Evolutionary conservation across 768 basidiomycete genomes (phyloP).

Genomic region (Rhodotorula sphaerocarpa): DNA sequence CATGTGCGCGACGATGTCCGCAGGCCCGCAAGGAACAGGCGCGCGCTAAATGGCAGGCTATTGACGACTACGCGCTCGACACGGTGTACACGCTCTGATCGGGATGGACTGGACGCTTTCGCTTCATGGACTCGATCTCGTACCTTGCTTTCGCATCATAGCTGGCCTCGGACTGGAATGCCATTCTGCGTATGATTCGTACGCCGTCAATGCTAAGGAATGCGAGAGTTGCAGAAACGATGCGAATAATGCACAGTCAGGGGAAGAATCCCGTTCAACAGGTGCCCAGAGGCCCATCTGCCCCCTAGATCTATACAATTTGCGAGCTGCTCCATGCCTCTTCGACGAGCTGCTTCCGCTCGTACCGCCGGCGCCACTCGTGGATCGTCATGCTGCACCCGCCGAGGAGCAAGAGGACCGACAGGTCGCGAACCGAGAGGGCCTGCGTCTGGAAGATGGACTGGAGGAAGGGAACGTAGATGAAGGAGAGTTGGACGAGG

Average conservation of each 20-base stretch:
- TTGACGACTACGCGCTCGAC: conserved; percentile 16
- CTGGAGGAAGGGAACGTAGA: conserved; percentile 88
- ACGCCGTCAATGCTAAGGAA: no score
- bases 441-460: conserved; percentile 87
- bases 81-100: conserved; percentile 3
- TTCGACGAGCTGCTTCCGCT: conserved; percentile 15
- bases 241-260: no score
- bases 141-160: no score
- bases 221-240: no score
- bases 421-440: conserved; percentile 59
- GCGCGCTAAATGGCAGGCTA: conserved; percentile 12
- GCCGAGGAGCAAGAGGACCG: conserved; percentile 61
- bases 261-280: no score
- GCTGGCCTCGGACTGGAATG: no score
- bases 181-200: no score
- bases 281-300: no score
- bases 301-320: conserved; percentile 19
- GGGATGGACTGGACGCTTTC: no score
- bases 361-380: conserved; percentile 32
- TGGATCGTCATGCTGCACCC: conserved; percentile 34
- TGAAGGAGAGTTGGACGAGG: conserved; percentile 68
- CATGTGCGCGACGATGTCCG: no score
- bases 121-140: not conserved
- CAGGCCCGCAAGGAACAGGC: not conserved
- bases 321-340: conserved; percentile 32